Evolutionary conservation across 306 rosid genomes (phyloP).

Genomic region (Trifolium pratense): DNA sequence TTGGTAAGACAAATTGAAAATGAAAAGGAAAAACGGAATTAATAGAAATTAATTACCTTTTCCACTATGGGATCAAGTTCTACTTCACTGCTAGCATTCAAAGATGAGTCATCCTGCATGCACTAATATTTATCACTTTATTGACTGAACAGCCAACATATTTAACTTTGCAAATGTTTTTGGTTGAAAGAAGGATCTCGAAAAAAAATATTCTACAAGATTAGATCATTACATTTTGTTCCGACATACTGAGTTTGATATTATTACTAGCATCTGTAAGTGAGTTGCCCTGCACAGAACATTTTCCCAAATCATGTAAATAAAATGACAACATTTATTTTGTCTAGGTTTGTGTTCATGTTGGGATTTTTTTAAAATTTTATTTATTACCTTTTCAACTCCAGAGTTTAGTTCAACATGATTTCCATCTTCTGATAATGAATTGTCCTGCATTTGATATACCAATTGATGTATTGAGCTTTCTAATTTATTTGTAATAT

Average conservation of each 20-base stretch:
- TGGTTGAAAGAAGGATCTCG: not conserved
- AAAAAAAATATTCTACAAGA: slow-evolving; percentile 16
- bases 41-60: slow-evolving; percentile 37
- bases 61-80: slow-evolving; percentile 26
- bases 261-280: slow-evolving; percentile 19
- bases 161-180: slow-evolving; percentile 25
- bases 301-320: slow-evolving; percentile 13
- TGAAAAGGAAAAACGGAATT: not conserved
- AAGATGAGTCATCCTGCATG: slow-evolving; percentile 42
- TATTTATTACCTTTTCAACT: slow-evolving; percentile 50
- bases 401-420: slow-evolving; percentile 32
- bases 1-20: not conserved
- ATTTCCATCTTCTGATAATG: slow-evolving; percentile 31
- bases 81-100: slow-evolving; percentile 32
- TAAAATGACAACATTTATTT: not conserved
- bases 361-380: not conserved
- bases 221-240: slow-evolving; percentile 38
- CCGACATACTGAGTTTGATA: not conserved
- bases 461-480: slow-evolving; percentile 23
- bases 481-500: slow-evolving; percentile 20
- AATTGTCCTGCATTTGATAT: slow-evolving; percentile 48
- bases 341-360: slow-evolving; percentile 23
- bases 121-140: slow-evolving; percentile 31
- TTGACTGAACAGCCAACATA: not conserved
- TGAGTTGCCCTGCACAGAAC: slow-evolving; percentile 31